phyloP scores from a whole-genome alignment of 2,329 filamentous ascomycete genomes.

The Fusarium staphyleae region DNA sequence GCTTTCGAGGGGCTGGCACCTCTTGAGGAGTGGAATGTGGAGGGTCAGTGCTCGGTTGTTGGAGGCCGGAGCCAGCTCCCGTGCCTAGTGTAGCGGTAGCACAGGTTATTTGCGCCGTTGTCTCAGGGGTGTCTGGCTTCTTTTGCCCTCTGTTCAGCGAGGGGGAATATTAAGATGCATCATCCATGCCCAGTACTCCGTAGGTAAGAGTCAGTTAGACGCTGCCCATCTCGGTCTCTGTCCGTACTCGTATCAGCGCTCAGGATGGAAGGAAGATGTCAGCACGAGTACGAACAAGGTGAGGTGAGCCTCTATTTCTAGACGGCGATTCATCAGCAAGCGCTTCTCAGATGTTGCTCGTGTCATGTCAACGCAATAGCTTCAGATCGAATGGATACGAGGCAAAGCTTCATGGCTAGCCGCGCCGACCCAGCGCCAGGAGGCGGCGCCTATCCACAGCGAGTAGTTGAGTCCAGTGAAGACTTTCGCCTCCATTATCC shows the following conservation, averaged over 20 bases:
- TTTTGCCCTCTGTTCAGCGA: slow-evolving; percentile 1
- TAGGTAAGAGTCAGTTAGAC: not conserved
- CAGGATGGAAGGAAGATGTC: not conserved
- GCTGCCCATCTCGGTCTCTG: not conserved
- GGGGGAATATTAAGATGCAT: slow-evolving; percentile 11
- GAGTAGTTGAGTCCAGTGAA: not conserved
- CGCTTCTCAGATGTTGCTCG: slow-evolving; percentile 2
- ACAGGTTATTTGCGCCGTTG: slow-evolving; percentile 32
- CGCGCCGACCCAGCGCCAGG: slow-evolving; percentile 18
- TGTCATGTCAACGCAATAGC: slow-evolving; percentile 27
- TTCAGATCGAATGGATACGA: slow-evolving; percentile 18
- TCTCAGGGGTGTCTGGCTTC: slow-evolving; percentile 31
- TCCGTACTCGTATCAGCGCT: slow-evolving; percentile 36
- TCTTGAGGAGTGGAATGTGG: slow-evolving; percentile 16
- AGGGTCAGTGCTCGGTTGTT: slow-evolving; percentile 14
- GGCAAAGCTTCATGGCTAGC: slow-evolving; percentile 16
- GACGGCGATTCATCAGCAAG: too few species aligned
- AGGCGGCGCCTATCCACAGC: slow-evolving; percentile 22
- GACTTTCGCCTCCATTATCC: too few species aligned
- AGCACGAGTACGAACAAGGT: not conserved
- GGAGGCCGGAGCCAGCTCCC: slow-evolving; percentile 36
- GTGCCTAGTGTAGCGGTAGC: slow-evolving; percentile 37
- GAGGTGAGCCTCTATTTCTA: slow-evolving; percentile 14
- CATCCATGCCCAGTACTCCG: slow-evolving; percentile 3
- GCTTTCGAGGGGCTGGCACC: slow-evolving; percentile 7